Evolutionary conservation across 768 basidiomycete species (phyloP).

Genomic region (Mycena latifolia): DNA sequence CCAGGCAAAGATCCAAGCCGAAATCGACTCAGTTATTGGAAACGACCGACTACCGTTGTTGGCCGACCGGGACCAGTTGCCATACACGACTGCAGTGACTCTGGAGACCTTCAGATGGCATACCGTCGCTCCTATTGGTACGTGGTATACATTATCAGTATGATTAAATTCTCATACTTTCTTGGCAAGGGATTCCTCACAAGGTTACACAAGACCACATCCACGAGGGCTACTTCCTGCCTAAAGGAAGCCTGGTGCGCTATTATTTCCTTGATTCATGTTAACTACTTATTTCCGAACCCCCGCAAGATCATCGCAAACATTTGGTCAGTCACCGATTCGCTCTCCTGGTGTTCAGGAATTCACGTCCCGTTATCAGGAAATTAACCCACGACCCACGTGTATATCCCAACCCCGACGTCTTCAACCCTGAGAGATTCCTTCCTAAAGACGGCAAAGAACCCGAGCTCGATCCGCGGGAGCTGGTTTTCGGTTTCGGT

Average conservation of each 20-base stretch:
- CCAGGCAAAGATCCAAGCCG: conserved; percentile 52
- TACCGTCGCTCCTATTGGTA: conserved; percentile 48
- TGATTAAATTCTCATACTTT: too few relatives aligned
- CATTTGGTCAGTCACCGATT: conserved; percentile 41
- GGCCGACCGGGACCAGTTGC: conserved; percentile 52
- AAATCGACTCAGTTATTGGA: conserved; percentile 58
- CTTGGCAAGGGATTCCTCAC: conserved; percentile 58
- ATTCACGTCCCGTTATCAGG: conserved; percentile 39
- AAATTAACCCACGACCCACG: conserved; percentile 56
- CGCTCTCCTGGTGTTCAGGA: not conserved
- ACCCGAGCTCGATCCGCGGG: conserved; percentile 57
- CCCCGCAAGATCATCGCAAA: conserved; percentile 44
- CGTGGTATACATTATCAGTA: too few relatives aligned
- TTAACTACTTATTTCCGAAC: not conserved
- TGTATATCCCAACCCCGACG: conserved; percentile 56
- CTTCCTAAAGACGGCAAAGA: conserved; percentile 50
- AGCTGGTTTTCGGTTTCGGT: conserved; percentile 66
- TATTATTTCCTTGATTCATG: not conserved
- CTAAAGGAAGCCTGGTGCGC: conserved; percentile 48
- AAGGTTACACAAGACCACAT: conserved; percentile 57
- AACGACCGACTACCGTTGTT: conserved; percentile 52
- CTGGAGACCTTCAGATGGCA: conserved; percentile 55
- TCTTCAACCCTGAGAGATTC: conserved; percentile 63
- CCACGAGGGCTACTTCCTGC: conserved; percentile 58
- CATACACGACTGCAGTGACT: conserved; percentile 54